These are phyloP conservation scores for Hyparrhenia diplandra DNA, from an alignment of 176 grass and related monocot species.

Conservation along the genomic window DNA sequence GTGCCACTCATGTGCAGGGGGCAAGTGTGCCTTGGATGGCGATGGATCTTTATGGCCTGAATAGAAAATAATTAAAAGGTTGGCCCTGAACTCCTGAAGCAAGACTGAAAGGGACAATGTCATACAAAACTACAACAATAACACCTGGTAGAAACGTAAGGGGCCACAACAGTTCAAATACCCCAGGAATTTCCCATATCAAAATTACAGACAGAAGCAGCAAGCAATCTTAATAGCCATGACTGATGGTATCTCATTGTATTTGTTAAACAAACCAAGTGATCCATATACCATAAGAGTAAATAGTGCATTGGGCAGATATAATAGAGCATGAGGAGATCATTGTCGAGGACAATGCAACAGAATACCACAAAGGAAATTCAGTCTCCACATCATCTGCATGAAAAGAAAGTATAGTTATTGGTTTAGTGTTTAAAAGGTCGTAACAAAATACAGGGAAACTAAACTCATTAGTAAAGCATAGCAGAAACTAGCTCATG, in stretches of 20 bases:
- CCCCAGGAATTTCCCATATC: constrained; percentile 88
- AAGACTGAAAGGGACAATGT: constrained; percentile 5
- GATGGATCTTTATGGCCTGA: constrained; percentile 88
- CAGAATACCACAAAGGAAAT: constrained; percentile 70
- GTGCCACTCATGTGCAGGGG: constrained; percentile 80
- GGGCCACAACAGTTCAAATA: constrained; percentile 85
- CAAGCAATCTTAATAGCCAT: constrained; percentile 79
- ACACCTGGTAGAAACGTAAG: constrained; percentile 78
- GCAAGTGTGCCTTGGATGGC: constrained; percentile 67
- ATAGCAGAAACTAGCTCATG: not conserved
- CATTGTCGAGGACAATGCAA: constrained; percentile 86
- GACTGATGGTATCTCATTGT: constrained; percentile 77
- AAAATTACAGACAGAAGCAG: constrained; percentile 87
- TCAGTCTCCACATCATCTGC: constrained; percentile 95
- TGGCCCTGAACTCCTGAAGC: not conserved
- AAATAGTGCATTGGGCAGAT: constrained; percentile 89
- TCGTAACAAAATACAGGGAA: not conserved
- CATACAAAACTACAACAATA: not conserved
- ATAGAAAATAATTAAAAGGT: constrained; percentile 8
- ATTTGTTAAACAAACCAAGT: constrained; percentile 91
- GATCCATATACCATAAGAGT: constrained; percentile 93
- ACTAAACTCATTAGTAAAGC: not conserved
- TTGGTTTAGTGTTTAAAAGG: not conserved
- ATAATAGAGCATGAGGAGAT: constrained; percentile 75
- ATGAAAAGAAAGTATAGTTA: constrained; percentile 10